Base-by-base conservation (phyloP, 495 filamentous ascomycete genomes). In the Venustampulla echinocandica region DNA sequence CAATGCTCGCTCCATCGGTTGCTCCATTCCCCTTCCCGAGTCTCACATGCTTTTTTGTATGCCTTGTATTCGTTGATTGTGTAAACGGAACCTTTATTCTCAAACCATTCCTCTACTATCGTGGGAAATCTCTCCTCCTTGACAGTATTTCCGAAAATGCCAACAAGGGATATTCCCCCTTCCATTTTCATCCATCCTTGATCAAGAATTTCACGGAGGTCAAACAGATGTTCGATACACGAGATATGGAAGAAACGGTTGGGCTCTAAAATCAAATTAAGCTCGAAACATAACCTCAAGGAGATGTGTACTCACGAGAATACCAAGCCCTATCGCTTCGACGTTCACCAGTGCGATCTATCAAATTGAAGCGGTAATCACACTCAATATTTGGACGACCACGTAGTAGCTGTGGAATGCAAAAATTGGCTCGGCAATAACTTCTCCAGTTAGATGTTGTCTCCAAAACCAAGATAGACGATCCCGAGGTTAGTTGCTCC, bases 71-170 rank as follows among this genome's bases (percentile, higher is more conserved):
- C 42, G 27, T 45, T 28, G 42, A 45, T 36, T 34, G 27, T 36
- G 42, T 22, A 33, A 36, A 36, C 27, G 27, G 27, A 36, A 35
- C 42, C 42, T 34, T 36, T 45, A 36, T 45, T 45, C 14, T 33
- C 42, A 36, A 45, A 45, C 42, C 42, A 45, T 33, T 45, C 42
- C 42, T 45, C 42, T 34, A 45, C 10, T 36, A 45, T 45, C 21
- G 32, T 33, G 32, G 27, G 42, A 36, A 45, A 36, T 36, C 28
- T 45, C 27, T 33, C 18, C 42, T 19, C 32, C 32, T n/a, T 18
- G 32, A 45, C 21, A 28, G 28, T 45, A 33, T 19, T 36, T 21
- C 27, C 27, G 25, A 34, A n/a, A 45, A 42, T 19, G 23, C 27
- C 27, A 45, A 34, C 18, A 45, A 42, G 19, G 40, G 28, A 45